These are phyloP conservation scores for Fusarium nurragi DNA, from an alignment of 2,329 filamentous ascomycete genomes.

Conservation along the genomic window DNA sequence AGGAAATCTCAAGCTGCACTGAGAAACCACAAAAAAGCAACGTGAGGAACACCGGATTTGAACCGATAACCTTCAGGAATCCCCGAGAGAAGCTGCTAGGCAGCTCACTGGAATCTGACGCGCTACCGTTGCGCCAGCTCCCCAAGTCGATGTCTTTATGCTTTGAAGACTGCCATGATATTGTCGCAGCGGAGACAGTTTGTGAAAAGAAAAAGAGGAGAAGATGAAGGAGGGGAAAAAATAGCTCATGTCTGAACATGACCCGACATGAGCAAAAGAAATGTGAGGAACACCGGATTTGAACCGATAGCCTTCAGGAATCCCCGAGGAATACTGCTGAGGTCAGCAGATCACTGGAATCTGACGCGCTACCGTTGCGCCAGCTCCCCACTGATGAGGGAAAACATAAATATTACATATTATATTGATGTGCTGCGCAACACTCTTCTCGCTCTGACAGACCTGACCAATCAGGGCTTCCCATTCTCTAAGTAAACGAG, in stretches of 20 bases:
- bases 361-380: constrained; percentile 15
- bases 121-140: constrained; percentile 5
- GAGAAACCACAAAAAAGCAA: not conserved
- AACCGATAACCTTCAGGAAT: constrained; percentile 20
- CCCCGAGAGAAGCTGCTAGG: not conserved
- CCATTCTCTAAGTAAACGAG: too few species aligned
- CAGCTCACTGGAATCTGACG: constrained; percentile 6
- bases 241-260: too few species aligned
- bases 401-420: not conserved
- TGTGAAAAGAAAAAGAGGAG: not conserved
- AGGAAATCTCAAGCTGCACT: not conserved
- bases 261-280: not conserved
- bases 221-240: not conserved
- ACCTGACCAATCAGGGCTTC: too few species aligned
- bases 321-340: not conserved
- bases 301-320: constrained; percentile 31
- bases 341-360: constrained; percentile 12
- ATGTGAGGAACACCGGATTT: constrained; percentile 29
- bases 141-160: not conserved
- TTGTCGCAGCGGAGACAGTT: not conserved
- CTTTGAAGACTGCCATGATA: not conserved
- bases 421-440: not conserved
- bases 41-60: constrained; percentile 19
- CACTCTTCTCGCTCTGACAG: too few species aligned
- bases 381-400: constrained; percentile 17